These are phyloP conservation scores for Lonicera japonica DNA, from an alignment of 129 eudicot species.

Conservation along the genomic window DNA sequence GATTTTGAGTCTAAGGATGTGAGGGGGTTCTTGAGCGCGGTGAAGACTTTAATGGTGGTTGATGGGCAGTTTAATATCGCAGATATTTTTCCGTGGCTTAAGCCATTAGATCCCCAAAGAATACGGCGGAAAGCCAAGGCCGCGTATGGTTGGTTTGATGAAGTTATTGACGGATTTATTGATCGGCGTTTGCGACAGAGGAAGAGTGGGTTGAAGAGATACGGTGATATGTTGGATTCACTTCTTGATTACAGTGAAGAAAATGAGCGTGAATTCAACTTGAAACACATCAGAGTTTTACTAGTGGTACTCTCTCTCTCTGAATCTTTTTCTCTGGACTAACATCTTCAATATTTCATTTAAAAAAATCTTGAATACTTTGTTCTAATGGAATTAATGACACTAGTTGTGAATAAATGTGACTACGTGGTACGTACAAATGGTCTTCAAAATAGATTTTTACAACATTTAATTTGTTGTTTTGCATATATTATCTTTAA, in stretches of 20 bases:
- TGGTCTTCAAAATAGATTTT: background rate
- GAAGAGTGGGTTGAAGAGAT: constrained; percentile 9
- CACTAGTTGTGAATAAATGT: too few relatives aligned
- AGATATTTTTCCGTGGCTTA: constrained; percentile 41
- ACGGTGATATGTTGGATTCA: constrained; percentile 36
- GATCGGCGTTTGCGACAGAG: constrained; percentile 16
- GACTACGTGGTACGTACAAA: too few relatives aligned
- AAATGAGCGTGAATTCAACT: constrained; percentile 10
- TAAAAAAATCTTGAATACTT: too few relatives aligned
- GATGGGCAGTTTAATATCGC: constrained; percentile 37
- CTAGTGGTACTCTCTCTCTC: constrained; percentile 26
- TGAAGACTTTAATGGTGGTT: constrained; percentile 30
- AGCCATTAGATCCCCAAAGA: constrained; percentile 41
- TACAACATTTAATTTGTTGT: background rate
- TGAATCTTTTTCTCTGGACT: background rate
- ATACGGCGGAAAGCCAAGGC: constrained; percentile 32
- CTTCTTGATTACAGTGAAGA: constrained; percentile 27
- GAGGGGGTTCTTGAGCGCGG: constrained; percentile 23
- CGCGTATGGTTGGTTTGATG: constrained; percentile 28
- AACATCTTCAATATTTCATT: too few relatives aligned
- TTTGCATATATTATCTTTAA: too few relatives aligned
- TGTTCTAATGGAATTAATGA: too few relatives aligned
- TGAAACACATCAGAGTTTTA: constrained; percentile 18
- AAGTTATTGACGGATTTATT: constrained; percentile 13
- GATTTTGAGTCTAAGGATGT: constrained; percentile 17